These are phyloP conservation scores for Linaria vulgaris DNA, from an alignment of 257 asterid species.

Conservation along the genomic window DNA sequence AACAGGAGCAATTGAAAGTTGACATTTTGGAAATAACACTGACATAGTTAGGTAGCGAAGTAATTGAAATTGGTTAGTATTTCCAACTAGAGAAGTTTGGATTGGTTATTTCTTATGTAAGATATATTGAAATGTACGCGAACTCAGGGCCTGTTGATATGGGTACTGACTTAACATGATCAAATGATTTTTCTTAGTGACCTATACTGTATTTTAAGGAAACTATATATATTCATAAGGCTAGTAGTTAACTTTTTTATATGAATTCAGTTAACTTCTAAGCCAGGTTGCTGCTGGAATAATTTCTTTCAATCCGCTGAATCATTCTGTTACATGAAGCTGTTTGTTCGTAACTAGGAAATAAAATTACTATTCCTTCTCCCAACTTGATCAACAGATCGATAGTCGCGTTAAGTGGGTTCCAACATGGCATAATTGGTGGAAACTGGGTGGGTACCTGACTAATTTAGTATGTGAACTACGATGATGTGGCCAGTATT, in stretches of 20 bases:
- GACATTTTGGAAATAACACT: too few relatives aligned
- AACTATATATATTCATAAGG: too few relatives aligned
- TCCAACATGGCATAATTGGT: constrained; percentile 8
- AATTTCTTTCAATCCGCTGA: not conserved
- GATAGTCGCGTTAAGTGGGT: constrained; percentile 6
- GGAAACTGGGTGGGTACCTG: not conserved
- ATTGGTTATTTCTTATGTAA: too few relatives aligned
- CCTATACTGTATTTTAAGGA: too few relatives aligned
- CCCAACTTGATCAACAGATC: not conserved
- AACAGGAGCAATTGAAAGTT: too few relatives aligned
- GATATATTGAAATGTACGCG: too few relatives aligned
- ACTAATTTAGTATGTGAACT: constrained; percentile 1
- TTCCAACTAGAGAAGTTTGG: too few relatives aligned
- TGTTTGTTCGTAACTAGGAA: not conserved
- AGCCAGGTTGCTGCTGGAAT: not conserved
- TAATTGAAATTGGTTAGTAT: too few relatives aligned
- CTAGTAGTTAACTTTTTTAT: not conserved
- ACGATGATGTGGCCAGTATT: not conserved
- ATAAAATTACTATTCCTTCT: not conserved
- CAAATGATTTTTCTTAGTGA: too few relatives aligned
- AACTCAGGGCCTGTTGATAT: too few relatives aligned
- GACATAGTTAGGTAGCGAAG: too few relatives aligned
- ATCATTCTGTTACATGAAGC: not conserved
- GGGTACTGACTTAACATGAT: too few relatives aligned
- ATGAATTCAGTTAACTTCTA: not conserved